Base-by-base conservation (phyloP, 2,329 filamentous ascomycete genomes). In the Epichloe typhina region DNA sequence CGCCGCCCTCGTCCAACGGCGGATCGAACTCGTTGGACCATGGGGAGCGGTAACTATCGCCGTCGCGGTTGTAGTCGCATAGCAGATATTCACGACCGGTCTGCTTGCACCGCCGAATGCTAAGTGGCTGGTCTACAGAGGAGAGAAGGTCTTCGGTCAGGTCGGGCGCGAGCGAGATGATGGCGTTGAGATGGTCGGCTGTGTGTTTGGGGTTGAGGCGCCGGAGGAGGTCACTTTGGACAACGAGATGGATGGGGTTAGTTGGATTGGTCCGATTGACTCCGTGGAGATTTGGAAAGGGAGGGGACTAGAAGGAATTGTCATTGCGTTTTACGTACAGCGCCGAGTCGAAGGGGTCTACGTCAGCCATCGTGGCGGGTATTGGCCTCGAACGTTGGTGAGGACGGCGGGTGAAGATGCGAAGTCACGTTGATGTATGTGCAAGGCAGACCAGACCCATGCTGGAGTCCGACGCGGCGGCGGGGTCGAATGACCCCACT, bases 11-110 rank as follows among this genome's bases (percentile, higher is more conserved):
- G 57, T 86, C 84, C 53, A 95, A 77, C 13, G 89, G 86, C 17
- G 91, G 93, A 66, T 97, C 89, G 68, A 98, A 98, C 70, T 95
- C 86, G 72, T 97, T 97, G 72, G 85, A 93, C 93, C 93, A 98
- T n/a, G 93, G 93, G 57, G 88, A 95, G 55, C 93, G 86, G 78
- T 95, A 95, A 71, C 86, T 94, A 72, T 96, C 91, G 55, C 93
- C 93, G 70, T 98, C 93, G 57, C 93, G 90, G 77, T 98, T 98
- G 79, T 98, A 98, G 78, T 98, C 93, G 76, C 93, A 98, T 63
- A 96, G 86, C 48, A 98, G 82, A 74, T 95, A 98, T 72, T 97
- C 93, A 59, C 91, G 86, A 61, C 89, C 88, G 35, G 88, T 86
- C 70, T 90, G 86, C 60, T 82, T 81, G 76, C 93, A 97, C 58